Evolutionary conservation across 31 red algal species (phyloP).

Genomic region (Odonthalia washingtoniensis): DNA sequence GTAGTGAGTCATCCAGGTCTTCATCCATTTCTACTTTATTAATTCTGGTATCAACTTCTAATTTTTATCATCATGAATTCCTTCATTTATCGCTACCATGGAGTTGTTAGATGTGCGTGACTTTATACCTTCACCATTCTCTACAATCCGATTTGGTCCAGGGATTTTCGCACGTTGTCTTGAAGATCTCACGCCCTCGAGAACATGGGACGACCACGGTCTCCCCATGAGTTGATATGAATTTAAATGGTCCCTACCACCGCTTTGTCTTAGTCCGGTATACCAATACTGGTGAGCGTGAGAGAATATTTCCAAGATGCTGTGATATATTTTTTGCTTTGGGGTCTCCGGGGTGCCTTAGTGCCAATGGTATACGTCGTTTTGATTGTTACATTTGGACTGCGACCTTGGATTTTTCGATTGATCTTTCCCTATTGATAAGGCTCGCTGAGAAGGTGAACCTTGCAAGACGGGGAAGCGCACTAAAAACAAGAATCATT

Average conservation of each 20-base stretch:
- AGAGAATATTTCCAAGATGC: background rate
- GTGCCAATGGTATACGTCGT: background rate
- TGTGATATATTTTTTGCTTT: background rate
- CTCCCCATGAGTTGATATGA: background rate
- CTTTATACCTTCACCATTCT: background rate
- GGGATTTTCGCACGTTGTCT: background rate
- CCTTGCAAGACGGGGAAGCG: background rate
- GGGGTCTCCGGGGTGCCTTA: background rate
- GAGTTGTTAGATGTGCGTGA: background rate
- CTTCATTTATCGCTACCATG: background rate
- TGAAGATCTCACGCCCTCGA: background rate
- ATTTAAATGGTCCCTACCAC: background rate
- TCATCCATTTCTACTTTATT: background rate
- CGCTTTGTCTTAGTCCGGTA: background rate
- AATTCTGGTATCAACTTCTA: background rate
- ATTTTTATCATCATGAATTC: background rate
- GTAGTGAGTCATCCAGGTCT: background rate
- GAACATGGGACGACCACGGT: background rate
- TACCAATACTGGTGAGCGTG: background rate
- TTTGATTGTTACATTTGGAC: background rate
- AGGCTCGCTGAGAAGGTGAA: background rate
- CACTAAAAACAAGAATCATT: background rate
- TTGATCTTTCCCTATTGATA: background rate
- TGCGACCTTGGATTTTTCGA: background rate
- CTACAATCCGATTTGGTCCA: background rate